Evolutionary conservation across 192 early-diverging fungal genomes (phyloP), one percentile per base, ranked within the genome.

Genomic region (Mortierella hygrophila): DNA sequence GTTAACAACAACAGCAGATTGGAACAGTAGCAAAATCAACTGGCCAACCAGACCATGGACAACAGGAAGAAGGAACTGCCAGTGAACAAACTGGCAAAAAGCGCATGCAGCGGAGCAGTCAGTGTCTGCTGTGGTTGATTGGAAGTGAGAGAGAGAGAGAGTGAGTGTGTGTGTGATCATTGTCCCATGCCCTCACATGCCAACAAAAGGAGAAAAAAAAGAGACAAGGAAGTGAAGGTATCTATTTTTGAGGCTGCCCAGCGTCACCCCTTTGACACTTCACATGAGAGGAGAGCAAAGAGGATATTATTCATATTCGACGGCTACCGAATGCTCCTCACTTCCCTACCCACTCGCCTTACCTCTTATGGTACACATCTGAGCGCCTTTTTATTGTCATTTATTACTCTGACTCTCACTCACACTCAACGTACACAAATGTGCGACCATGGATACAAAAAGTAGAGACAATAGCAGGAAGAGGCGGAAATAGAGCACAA

Each of bases 401-500:
- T 49, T 23, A 60, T 65, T 65, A 65, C 26, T 65, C 60, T 60
- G 55, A 26, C 55, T 23, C 55, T 60, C 6, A 8, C 55, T 23
- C 26, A 3, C n/a, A 65, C 32, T 29, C 29, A 65, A 32, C 60
- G 29, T 65, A 65, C 29, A 65, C 60, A 26, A 32, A 63, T 6
- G 49, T 6, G 32, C 2, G 2, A 46, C 10, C 26, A 32, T 65
- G 44, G 26, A 35, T 29, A 65, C 60, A 65, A 65, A 21, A 26
- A 8, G 55, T 26, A 65, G 60, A 32, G 55, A 26, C 55, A 57
- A 57, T 57, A 65, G 44, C 44, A 46, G 44, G 11, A 46, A 65
- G 60, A 35, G 60, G 60, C 60, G 29, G 29, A 65, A 65, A 65
- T 65, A 65, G 60, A 65, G 60, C 60, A 65, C 60, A 65, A 65